Percentiles rank a stretch among this genome's conserved stretches.
Conservation (phyloP, 129 eudicot species). For the Sambucus nigra region DNA sequence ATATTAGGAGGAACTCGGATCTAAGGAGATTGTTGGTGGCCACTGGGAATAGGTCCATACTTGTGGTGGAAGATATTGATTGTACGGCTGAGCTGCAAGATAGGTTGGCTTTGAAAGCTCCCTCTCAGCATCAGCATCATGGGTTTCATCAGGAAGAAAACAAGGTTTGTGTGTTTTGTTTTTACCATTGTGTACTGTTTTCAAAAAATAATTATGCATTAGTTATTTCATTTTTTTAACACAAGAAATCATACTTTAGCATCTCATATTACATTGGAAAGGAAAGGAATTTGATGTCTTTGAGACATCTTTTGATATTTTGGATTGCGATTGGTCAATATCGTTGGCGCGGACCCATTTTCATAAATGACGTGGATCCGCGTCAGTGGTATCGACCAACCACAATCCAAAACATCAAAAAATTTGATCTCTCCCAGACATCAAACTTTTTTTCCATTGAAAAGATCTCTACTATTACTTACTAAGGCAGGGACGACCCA, state of each 20-base stretch:
- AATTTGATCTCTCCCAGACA: no score
- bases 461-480: no score
- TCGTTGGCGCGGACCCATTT: no score
- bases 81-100: constrained; percentile 47
- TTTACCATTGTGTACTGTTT: no score
- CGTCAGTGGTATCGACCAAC: no score
- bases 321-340: no score
- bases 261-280: not conserved
- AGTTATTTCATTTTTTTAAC: no score
- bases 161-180: constrained; percentile 26
- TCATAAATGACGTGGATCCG: no score
- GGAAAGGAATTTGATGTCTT: not conserved
- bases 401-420: no score
- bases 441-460: no score
- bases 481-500: no score
- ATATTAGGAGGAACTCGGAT: constrained; percentile 33
- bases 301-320: not conserved
- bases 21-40: constrained; percentile 40
- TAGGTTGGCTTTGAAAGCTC: constrained; percentile 11
- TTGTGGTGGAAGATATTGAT: constrained; percentile 74
- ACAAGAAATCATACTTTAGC: not conserved
- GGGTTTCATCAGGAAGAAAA: constrained; percentile 23
- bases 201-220: no score
- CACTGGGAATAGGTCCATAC: constrained; percentile 49
- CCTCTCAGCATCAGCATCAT: not conserved